Base-by-base conservation (phyloP, 108 stramenopile species). In the Schizochytrium sp. region DNA sequence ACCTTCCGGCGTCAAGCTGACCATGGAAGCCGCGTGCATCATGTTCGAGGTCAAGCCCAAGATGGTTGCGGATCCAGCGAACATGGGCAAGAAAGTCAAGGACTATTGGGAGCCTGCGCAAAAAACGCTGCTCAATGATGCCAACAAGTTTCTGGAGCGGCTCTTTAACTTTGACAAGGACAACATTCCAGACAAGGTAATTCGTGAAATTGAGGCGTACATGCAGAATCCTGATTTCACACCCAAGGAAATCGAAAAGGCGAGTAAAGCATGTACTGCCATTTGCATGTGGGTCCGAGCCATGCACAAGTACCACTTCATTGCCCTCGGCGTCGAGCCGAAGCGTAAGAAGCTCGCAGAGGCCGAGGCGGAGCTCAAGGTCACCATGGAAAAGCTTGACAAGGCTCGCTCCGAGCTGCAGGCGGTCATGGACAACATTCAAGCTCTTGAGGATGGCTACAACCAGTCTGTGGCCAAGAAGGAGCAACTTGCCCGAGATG, bases 221-320 rank as follows among this genome's bases (percentile, higher is more conserved):
- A 89, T 94, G 16, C 88, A 51, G 19, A 90, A 91, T 57, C 92
- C 92, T 5, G 90, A 94, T n/a, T 94, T 94, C 88, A 91, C 90
- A 72, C 93, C 94, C 5, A 92, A 93, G 90, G 87, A 91, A 23
- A 93, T 94, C 58, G 90, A 91, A 43, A 92, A 92, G 57, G 91
- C 94, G 25, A 93, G 92, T 4, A 92, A 90, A 57, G 94, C 94
- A 4, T 94, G 93, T 89, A 91, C 92, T 34, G 94, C 93, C 71
- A 94, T 94, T 90, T 94, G 94, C 90, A 89, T 94, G 89, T 94
- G 94, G 94, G 92, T 94, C 58, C 93, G 93, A 4, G 94, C 94
- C 5, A 93, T 94, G 93, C 91, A 94, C 72, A 92, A 91, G 45
- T 94, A 93, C 92, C 91, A 94, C 91, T 48, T 60, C n/a, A 92